Base-by-base conservation (phyloP, 768 basidiomycete genomes). In the Austroboletus festivus region DNA sequence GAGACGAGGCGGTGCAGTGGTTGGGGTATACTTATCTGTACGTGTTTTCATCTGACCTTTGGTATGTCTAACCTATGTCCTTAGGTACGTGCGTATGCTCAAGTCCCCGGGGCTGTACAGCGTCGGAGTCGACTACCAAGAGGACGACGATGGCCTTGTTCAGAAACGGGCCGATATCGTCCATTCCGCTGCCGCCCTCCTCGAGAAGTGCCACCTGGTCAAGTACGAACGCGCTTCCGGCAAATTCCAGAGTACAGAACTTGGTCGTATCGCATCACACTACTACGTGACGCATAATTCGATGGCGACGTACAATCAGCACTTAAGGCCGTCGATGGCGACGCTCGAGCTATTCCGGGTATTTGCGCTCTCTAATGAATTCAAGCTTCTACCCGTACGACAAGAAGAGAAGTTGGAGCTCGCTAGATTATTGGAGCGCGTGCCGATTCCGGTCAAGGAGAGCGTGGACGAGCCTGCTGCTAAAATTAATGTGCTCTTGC, bases 1-100 rank as follows among this genome's bases (percentile, higher is more conserved):
- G 94, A 19, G 93, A 98, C 60, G 95, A 98, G 62, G 96, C 93
- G 6, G 94, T 97, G 2, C 91, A 96, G 62, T 98, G 94, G 95
- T 71, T 96, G 11, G 93, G 93, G 0, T 96, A 94, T 60, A 94
- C 93, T 0, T 97, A 94, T 67, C 64, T 93, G 87, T 92, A 62
- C 59, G 87, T 76, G 15, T 22, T 42, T 46, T 55, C 18, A 13
- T 40, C 37, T 46, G 30, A 20, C 9, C 31, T 18, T 48, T 63
- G 16, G 52, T 44, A 22, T 46, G 5, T 33, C 35, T 55, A 42
- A 46, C 28, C 38, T 6, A 3, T 4, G 9, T 38, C 16, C 10
- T 16, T 11, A 94, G 93, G 42, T 96, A 95, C 61, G 89, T 96
- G 10, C 92, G 95, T 39, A 93, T 96, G 91, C 79, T 98, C 45